phyloP scores from a whole-genome alignment of 139 green algal genomes.

The Klebsormidium nitens region DNA sequence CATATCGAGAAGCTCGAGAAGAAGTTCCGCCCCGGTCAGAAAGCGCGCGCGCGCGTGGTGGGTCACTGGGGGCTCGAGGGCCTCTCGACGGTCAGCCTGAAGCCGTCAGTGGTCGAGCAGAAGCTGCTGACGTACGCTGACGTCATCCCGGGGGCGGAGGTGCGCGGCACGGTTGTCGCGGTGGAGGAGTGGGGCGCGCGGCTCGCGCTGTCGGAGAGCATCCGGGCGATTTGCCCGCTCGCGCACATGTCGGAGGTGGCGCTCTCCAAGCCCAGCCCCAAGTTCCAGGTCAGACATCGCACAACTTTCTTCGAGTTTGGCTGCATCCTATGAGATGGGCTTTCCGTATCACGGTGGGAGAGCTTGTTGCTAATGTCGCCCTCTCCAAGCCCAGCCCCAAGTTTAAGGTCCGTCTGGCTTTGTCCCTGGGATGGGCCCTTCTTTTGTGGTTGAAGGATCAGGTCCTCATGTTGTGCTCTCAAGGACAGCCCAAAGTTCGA shows the following conservation, averaged over 20 bases:
- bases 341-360: no score
- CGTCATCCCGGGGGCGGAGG: constrained; percentile 38
- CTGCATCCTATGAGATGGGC: no score
- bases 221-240: constrained; percentile 49
- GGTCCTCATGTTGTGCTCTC: no score
- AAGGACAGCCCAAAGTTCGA: no score
- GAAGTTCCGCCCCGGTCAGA: constrained; percentile 53
- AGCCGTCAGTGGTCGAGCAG: constrained; percentile 42
- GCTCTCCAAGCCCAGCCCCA: constrained; percentile 12
- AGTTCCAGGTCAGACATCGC: constrained; percentile 31
- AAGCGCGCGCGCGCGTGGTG: constrained; percentile 64
- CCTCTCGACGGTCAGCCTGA: constrained; percentile 53
- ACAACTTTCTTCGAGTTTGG: no score
- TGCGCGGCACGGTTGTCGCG: constrained; percentile 54
- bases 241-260: constrained; percentile 41
- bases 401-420: constrained; percentile 20
- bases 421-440: no score
- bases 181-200: constrained; percentile 57
- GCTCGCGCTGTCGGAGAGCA: constrained; percentile 48
- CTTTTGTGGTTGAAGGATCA: no score
- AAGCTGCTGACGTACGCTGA: constrained; percentile 33
- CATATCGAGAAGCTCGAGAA: constrained; percentile 59
- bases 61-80: constrained; percentile 76
- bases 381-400: constrained; percentile 21
- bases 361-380: no score